Conservation (phyloP, 2,329 filamentous ascomycete genomes). For the Nigrograna mackinnonii region DNA sequence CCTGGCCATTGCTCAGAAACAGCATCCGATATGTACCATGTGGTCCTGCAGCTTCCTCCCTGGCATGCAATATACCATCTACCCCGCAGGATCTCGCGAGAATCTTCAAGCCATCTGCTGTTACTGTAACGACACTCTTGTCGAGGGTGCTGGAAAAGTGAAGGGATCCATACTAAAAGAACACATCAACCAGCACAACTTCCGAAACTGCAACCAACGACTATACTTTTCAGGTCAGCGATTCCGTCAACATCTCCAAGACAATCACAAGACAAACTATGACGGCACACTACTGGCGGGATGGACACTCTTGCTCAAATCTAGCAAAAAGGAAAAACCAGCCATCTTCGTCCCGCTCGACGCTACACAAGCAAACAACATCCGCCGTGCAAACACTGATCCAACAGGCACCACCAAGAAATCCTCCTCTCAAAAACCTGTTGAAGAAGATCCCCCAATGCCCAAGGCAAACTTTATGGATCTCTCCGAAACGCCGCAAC, state of each 20-base stretch:
- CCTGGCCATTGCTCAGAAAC: constrained; percentile 16
- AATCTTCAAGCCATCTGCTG: constrained; percentile 22
- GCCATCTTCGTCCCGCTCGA: constrained; percentile 20
- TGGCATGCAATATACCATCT: constrained; percentile 29
- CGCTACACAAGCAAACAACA: neutral
- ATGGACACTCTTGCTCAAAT: constrained; percentile 26
- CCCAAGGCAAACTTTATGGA: constrained; percentile 28
- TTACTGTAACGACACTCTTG: constrained; percentile 26
- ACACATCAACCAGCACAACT: constrained; percentile 26
- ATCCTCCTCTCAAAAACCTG: neutral
- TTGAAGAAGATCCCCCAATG: neutral
- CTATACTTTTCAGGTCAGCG: constrained; percentile 29
- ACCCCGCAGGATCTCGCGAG: constrained; percentile 13
- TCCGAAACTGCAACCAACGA: constrained; percentile 26
- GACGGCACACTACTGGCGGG: constrained; percentile 25
- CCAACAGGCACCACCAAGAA: constrained; percentile 7
- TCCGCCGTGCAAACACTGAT: constrained; percentile 17
- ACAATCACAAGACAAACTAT: constrained; percentile 21
- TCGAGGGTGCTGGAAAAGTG: constrained; percentile 21
- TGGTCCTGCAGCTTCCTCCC: constrained; percentile 31
- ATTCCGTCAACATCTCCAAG: constrained; percentile 30
- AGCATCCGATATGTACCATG: constrained; percentile 25
- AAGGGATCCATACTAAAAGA: constrained; percentile 21
- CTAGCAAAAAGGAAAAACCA: constrained; percentile 18
- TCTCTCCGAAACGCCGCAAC: constrained; percentile 14